A percentile compares a stretch with the other conserved stretches of the same genome.
Conservation (phyloP, 2,329 filamentous ascomycete species). For the Xylariaceae sp. region DNA sequence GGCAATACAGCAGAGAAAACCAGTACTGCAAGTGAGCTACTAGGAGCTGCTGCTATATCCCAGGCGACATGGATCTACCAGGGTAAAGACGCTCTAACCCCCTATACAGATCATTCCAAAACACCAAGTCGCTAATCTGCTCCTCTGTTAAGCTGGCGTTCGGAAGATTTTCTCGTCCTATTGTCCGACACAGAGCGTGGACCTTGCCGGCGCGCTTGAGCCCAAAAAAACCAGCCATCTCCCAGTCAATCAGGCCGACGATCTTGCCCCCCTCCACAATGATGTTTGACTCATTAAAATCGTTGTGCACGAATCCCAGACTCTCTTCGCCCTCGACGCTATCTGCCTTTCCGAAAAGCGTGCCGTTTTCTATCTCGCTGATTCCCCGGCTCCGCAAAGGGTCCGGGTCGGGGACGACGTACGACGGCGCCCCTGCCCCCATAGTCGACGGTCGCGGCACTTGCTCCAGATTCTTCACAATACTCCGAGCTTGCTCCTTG, state of each 20-base stretch:
- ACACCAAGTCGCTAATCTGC: constrained; percentile 9
- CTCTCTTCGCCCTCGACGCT: constrained; percentile 38
- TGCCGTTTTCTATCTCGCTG: constrained; percentile 44
- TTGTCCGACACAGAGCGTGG: constrained; percentile 36
- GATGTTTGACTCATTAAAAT: constrained; percentile 46
- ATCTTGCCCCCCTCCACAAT: constrained; percentile 49
- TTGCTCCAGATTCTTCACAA: constrained; percentile 42
- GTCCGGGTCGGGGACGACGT: constrained; percentile 36
- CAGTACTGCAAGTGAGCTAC: no score
- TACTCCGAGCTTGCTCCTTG: constrained; percentile 45
- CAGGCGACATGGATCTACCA: no score
- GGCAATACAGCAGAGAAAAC: no score
- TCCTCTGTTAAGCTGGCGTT: constrained; percentile 28
- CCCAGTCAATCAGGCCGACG: constrained; percentile 50
- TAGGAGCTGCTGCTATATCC: no score
- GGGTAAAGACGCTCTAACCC: no score
- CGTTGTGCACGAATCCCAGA: constrained; percentile 51
- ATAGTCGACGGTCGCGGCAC: no score
- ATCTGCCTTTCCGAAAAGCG: constrained; percentile 37
- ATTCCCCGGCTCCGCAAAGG: constrained; percentile 37
- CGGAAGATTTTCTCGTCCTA: constrained; percentile 36
- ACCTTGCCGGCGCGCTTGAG: constrained; percentile 37
- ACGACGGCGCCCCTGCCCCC: constrained; percentile 27
- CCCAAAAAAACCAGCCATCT: constrained; percentile 48
- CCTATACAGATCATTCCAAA: constrained; percentile 22